Conservation (phyloP, 768 basidiomycete species). For the Inosperma sp. region DNA sequence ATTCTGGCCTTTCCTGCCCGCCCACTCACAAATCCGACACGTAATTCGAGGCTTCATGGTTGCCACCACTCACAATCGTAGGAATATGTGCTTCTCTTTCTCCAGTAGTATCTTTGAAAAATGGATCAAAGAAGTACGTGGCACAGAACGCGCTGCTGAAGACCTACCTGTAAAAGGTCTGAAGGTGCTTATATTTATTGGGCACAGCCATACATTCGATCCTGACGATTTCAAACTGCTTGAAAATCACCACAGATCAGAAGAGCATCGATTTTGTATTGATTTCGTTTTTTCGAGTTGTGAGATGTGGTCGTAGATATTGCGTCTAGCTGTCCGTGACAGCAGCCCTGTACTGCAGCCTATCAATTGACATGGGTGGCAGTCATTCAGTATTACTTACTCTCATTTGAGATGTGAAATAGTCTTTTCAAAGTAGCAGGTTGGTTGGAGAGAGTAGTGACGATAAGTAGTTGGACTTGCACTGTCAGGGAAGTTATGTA, state of each 20-base stretch:
- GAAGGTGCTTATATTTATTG: conserved; percentile 77
- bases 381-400: too few species aligned
- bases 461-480: too few species aligned
- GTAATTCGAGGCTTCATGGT: conserved; percentile 96
- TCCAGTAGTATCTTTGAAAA: conserved; percentile 89
- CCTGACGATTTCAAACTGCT: conserved; percentile 79
- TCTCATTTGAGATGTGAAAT: too few species aligned
- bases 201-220: conserved; percentile 91
- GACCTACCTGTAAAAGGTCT: conserved; percentile 84
- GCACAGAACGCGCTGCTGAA: conserved; percentile 47
- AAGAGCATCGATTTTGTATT: conserved; percentile 74
- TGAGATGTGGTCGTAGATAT: conserved; percentile 71
- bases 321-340: conserved; percentile 89
- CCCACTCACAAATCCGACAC: conserved; percentile 87
- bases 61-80: conserved; percentile 94
- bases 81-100: conserved; percentile 73
- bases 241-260: conserved; percentile 97
- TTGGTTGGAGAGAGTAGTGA: too few species aligned
- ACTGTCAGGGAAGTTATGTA: too few species aligned
- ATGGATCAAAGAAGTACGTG: conserved; percentile 1
- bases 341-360: conserved; percentile 93
- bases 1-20: too few species aligned
- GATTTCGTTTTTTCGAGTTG: conserved; percentile 55
- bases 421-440: too few species aligned
- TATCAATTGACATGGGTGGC: too few species aligned